A percentile compares a stretch with the other conserved stretches of the same genome.
phyloP scores from a whole-genome alignment of 805 yeast species.

The Kazachstania kunashirensis region DNA sequence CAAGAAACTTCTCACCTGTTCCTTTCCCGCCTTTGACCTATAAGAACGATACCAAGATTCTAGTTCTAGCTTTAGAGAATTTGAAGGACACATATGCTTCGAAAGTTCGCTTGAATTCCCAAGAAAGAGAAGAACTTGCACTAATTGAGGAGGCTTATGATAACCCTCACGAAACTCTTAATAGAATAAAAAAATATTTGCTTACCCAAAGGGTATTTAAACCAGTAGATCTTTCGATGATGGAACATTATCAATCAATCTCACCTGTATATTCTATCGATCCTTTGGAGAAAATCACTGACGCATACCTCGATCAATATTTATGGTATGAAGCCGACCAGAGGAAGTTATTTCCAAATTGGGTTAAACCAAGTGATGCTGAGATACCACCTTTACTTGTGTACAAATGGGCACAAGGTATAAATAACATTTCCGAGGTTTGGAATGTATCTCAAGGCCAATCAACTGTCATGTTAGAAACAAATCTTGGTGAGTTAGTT shows the following conservation, averaged over 20 bases:
- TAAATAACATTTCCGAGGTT: conserved; percentile 64
- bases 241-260: conserved; percentile 78
- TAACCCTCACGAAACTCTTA: conserved; percentile 87
- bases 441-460: conserved; percentile 76
- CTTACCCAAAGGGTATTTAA: conserved; percentile 87
- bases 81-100: conserved; percentile 72
- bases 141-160: conserved; percentile 94
- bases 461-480: conserved; percentile 75
- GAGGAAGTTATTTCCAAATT: conserved; percentile 79
- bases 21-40: conserved; percentile 90
- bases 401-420: conserved; percentile 89
- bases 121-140: conserved; percentile 87
- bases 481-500: conserved; percentile 56
- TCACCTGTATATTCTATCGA: conserved; percentile 83
- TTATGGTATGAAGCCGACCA: conserved; percentile 93
- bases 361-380: conserved; percentile 92
- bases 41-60: conserved; percentile 84
- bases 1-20: conserved; percentile 72
- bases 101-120: conserved; percentile 67
- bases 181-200: conserved; percentile 70
- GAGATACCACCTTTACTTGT: conserved; percentile 89
- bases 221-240: conserved; percentile 78
- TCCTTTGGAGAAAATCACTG: conserved; percentile 90
- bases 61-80: conserved; percentile 82
- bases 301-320: conserved; percentile 91